A percentile compares a stretch with the other conserved stretches of the same genome.
phyloP scores from a whole-genome alignment of 164 flowering plant species.

The Nymphaea colorata region DNA sequence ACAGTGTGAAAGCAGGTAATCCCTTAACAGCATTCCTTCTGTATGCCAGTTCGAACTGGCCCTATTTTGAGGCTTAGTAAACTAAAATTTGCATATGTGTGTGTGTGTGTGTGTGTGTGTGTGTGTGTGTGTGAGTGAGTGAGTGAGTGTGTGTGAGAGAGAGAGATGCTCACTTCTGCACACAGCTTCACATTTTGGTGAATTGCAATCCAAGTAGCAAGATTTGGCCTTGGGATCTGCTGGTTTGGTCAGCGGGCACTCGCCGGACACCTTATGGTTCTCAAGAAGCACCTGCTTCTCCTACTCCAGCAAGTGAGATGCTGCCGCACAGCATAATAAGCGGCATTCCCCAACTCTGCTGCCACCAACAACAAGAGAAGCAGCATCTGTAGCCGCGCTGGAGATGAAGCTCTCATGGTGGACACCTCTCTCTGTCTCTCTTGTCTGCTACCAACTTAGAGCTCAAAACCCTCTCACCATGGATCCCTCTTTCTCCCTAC shows the following conservation, averaged over 20 bases:
- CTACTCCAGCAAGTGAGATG: conserved; percentile 8
- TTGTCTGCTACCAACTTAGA: too few species aligned
- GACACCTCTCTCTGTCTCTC: too few species aligned
- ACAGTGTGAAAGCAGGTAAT: not conserved
- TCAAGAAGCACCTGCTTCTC: conserved; percentile 15
- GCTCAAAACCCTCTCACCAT: too few species aligned
- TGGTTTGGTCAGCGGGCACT: conserved; percentile 22
- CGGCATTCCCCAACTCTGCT: conserved; percentile 5
- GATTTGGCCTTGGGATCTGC: conserved; percentile 15
- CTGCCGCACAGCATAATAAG: not conserved
- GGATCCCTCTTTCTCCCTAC: too few species aligned
- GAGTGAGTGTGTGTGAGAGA: not conserved
- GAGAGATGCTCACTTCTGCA: conserved; percentile 24
- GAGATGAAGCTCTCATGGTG: too few species aligned
- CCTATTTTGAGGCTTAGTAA: not conserved
- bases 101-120: not conserved
- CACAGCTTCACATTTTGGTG: conserved; percentile 24
- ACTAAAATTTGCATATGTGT: not conserved
- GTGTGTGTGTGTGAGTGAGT: not conserved
- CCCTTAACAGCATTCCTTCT: not conserved
- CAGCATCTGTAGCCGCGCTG: conserved; percentile 1
- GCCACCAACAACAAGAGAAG: conserved; percentile 2
- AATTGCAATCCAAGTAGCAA: conserved; percentile 22
- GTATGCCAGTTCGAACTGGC: not conserved
- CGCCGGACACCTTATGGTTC: conserved; percentile 13